Percentiles rank a stretch among this genome's conserved stretches.
These are phyloP conservation scores for Botryococcus braunii DNA, from an alignment of 163 green algal genomes.

Conservation along the genomic window DNA sequence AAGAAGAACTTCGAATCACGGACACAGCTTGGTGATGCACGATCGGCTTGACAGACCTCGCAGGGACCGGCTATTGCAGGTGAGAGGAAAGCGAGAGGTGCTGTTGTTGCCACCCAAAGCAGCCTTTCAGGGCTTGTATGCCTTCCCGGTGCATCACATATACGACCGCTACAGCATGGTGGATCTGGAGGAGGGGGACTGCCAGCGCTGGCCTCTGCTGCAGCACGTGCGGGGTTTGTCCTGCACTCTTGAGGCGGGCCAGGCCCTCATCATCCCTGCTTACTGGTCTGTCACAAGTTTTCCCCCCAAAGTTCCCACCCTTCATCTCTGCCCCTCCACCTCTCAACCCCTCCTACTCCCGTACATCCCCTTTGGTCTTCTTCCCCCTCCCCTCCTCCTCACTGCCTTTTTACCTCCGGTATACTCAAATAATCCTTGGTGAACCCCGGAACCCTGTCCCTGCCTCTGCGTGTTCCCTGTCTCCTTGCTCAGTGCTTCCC, in stretches of 20 bases:
- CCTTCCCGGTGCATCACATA: slow-evolving; percentile 49
- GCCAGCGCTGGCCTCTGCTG: slow-evolving; percentile 34
- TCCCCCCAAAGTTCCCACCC: not conserved
- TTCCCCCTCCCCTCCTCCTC: too few species aligned
- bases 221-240: slow-evolving; percentile 17
- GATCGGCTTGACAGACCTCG: not conserved
- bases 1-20: too few species aligned
- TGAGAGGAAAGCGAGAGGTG: slow-evolving; percentile 34
- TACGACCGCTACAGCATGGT: slow-evolving; percentile 66
- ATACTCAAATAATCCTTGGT: too few species aligned
- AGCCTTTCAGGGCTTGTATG: slow-evolving; percentile 53
- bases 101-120: slow-evolving; percentile 40
- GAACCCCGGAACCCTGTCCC: too few species aligned
- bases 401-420: too few species aligned
- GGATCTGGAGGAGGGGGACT: slow-evolving; percentile 38
- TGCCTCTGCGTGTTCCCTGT: too few species aligned
- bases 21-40: too few species aligned
- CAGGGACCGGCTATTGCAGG: slow-evolving; percentile 7
- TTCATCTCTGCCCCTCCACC: not conserved
- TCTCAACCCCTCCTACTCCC: too few species aligned
- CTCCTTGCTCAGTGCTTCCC: too few species aligned
- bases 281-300: slow-evolving; percentile 53
- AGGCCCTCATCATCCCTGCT: slow-evolving; percentile 44
- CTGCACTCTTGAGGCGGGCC: slow-evolving; percentile 35
- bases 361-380: too few species aligned